Evolutionary conservation across 768 basidiomycete genomes (phyloP), one percentile per base, ranked within the genome.

Genomic region (Dioszegia aurantiaca): DNA sequence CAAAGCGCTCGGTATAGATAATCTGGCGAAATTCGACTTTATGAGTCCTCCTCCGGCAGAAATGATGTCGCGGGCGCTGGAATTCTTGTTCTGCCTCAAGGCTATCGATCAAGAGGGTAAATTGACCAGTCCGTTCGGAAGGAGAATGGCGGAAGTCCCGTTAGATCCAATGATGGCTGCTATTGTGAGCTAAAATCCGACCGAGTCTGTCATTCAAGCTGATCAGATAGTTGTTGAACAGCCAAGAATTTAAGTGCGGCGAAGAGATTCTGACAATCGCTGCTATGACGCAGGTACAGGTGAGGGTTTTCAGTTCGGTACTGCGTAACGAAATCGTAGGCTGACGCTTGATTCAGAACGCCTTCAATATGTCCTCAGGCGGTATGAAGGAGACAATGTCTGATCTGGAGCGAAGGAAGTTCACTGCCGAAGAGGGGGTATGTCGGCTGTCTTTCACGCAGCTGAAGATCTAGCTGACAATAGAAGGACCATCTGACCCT

Each of bases 391-490:
- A 90, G 1, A 74, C 90, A 30, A 58, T 65, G 62, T 91, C 88
- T 3, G 94, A 98, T 76, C 79, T 98, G 14, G 93, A 98, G 76
- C 82, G 91, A 49, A 80, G 95, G 57, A 98, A 98, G 74, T 98
- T 98, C 68, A 98, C 91, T 0, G 91, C 93, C 0, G 93, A 98
- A 77, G 95, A 99, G 83, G 95, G 95, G 69, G 91, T 91, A 60
- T 69, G 83, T 43, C 21, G 79, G 48, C 45, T 23, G 2, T n/a
- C 21, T 23, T 12, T 56, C 11, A n/a, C 48, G 11, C 21, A 27
- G n/a, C 1, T 9, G 10, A n/a, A 16, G n/a, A 3, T 39, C 19
- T 10, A 39, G 37, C 57, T 54, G 16, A 58, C n/a, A 58, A n/a
- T 14, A 33, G 3, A 65, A 94, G 91, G 95, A 99, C 72, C 95